Percentiles rank a stretch among this genome's conserved stretches.
Evolutionary conservation across 164 flowering plant species (phyloP).

Genomic region (Liriodendron chinense): DNA sequence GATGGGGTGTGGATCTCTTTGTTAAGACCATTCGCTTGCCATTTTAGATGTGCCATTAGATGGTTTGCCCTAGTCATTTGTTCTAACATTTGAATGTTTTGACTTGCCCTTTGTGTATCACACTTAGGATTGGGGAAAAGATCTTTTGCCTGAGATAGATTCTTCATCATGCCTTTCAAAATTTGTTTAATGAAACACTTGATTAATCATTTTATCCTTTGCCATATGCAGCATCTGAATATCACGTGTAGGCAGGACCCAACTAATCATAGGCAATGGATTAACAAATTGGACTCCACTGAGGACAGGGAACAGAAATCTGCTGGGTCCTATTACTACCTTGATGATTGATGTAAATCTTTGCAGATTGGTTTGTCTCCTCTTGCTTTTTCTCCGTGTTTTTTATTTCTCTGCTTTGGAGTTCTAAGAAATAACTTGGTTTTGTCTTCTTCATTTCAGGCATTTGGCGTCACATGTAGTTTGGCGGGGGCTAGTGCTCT

Average conservation of each 20-base stretch:
- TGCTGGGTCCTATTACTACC: slow-evolving; percentile 93
- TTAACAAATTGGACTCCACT: slow-evolving; percentile 87
- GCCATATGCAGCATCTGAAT: slow-evolving; percentile 67
- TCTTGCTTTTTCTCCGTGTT: neutral
- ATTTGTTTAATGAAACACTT: neutral
- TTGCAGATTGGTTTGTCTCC: slow-evolving; percentile 12
- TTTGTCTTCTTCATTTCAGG: neutral
- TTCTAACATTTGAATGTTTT: slow-evolving; percentile 1
- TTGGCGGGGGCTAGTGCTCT: too few relatives aligned
- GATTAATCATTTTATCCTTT: neutral
- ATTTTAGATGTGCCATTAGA: too few relatives aligned
- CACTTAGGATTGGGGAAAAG: neutral
- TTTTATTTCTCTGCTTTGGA: neutral
- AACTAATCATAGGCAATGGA: slow-evolving; percentile 83
- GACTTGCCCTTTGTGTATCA: neutral
- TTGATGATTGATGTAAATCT: slow-evolving; percentile 55
- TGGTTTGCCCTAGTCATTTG: too few relatives aligned
- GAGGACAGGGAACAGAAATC: slow-evolving; percentile 91
- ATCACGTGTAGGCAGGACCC: slow-evolving; percentile 95
- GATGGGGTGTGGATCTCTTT: too few relatives aligned
- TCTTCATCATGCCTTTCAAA: neutral
- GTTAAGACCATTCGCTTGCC: too few relatives aligned
- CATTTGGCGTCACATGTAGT: neutral
- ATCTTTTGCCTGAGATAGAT: neutral
- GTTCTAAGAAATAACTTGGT: neutral